Base-by-base conservation (phyloP, 2,329 filamentous ascomycete species). In the Fusarium pseudograminearum region DNA sequence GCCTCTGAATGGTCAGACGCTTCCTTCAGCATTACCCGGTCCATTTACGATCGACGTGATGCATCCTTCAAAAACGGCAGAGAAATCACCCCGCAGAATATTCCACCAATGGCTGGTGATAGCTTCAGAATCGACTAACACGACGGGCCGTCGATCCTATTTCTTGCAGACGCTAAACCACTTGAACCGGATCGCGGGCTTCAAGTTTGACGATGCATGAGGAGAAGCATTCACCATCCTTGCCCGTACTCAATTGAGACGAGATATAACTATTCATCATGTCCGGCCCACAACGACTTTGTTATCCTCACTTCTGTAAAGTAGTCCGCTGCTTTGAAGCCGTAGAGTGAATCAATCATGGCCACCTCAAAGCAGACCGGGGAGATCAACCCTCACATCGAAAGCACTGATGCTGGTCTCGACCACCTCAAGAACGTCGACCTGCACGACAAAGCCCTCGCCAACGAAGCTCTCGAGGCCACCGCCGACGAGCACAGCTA, bases 401-500 rank as follows among this genome's bases (percentile, higher is more conserved):
- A 80, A 68, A 76, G 71, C 57, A 71, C 73, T 15, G 75, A 73
- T 26, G 62, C 70, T 46, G 75, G 74, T 14, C 74, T 78, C 61
- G 69, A 73, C 40, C 73, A 78, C 53, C 72, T 79, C 47, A 70
- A 78, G 55, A 67, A 80, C 66, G 78, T 73, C 47, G 74, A 74
- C 53, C 69, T 80, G 20, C 74, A 78, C 50, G 77, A 79, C 72
- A 82, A 82, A 73, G 72, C 73, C 5, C 77, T 82, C 61, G 78
- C 77, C 61, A 76, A 77, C 4, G 79, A 77, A 28, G 81, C 80
- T 36, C 73, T 76, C 7, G 77, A 80, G 61, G 75, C 76, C 22
- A 81, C 78, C 12, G 75, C 74, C 28, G 72, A 77, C 41, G 80
- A 82, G 62, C 80, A 82, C 65, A 80, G 72, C 72, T 62, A 79